Conservation (phyloP, 2,329 filamentous ascomycete genomes). For the Fusarium luffae region DNA sequence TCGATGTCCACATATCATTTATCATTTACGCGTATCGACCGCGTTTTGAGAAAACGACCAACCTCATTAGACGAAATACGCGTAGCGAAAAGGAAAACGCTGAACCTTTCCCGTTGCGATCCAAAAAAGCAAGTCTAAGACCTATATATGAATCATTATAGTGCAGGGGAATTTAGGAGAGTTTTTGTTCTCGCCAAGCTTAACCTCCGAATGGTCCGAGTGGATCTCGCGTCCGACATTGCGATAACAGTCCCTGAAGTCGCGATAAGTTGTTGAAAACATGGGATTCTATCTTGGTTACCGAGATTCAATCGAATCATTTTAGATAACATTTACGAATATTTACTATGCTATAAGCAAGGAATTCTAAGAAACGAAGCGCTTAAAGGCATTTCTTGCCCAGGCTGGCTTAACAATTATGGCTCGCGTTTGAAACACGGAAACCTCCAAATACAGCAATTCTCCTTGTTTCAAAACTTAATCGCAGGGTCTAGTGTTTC, state of each 20-base stretch:
- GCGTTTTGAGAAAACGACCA: fast-evolving
- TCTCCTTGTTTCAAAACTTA: constrained; percentile 25
- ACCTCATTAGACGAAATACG: neutral
- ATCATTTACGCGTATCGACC: neutral
- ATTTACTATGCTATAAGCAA: neutral
- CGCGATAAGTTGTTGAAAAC: neutral
- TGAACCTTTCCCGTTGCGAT: neutral
- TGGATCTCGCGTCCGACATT: neutral
- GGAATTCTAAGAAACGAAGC: neutral
- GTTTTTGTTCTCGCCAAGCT: neutral
- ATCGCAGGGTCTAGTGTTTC: constrained; percentile 11
- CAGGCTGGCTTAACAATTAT: neutral
- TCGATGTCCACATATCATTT: fast-evolving
- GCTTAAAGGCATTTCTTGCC: neutral
- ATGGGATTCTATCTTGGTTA: neutral
- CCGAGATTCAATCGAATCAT: too few species aligned
- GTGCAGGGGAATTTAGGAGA: neutral
- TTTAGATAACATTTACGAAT: fast-evolving
- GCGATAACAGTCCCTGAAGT: neutral
- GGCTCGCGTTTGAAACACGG: constrained; percentile 11
- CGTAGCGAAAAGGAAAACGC: fast-evolving
- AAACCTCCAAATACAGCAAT: constrained; percentile 15
- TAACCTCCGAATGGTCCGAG: neutral
- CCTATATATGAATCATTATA: neutral
- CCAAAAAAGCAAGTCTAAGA: neutral